phyloP scores from a whole-genome alignment of 1,139 yeast genomes.

The Blastobotrys apis region DNA sequence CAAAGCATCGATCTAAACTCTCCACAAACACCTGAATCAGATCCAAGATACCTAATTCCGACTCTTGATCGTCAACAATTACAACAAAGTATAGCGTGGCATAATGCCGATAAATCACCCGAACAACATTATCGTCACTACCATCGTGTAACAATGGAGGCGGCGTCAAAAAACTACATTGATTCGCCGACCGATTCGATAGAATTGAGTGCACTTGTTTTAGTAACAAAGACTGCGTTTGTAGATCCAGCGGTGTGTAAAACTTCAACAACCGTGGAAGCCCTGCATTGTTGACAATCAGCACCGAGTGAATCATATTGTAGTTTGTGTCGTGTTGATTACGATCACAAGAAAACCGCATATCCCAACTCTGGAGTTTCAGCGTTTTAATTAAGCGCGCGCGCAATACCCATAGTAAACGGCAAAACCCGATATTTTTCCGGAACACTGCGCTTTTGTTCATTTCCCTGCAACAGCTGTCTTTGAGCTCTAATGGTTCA shows the following conservation, averaged over 20 bases:
- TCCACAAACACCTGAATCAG: slow-evolving; percentile 96
- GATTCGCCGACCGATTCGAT: slow-evolving; percentile 61
- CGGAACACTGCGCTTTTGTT: too few relatives aligned
- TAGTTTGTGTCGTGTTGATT: not conserved
- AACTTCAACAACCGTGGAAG: slow-evolving; percentile 86
- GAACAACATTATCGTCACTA: slow-evolving; percentile 61
- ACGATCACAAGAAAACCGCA: too few relatives aligned
- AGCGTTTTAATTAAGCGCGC: too few relatives aligned
- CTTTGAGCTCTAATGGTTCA: too few relatives aligned
- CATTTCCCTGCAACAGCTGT: too few relatives aligned
- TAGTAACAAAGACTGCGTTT: slow-evolving; percentile 66
- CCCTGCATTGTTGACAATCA: slow-evolving; percentile 90
- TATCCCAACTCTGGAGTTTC: too few relatives aligned
- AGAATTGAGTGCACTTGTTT: slow-evolving; percentile 73
- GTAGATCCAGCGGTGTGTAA: slow-evolving; percentile 83
- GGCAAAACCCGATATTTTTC: too few relatives aligned
- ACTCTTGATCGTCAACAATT: slow-evolving; percentile 92
- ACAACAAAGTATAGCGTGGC: slow-evolving; percentile 94
- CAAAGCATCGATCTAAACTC: slow-evolving; percentile 85
- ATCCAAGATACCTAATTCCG: slow-evolving; percentile 89
- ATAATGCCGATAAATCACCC: slow-evolving; percentile 88
- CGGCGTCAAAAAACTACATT: slow-evolving; percentile 77
- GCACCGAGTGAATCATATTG: slow-evolving; percentile 80
- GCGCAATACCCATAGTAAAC: too few relatives aligned
- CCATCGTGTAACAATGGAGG: slow-evolving; percentile 54